Conservation (phyloP, 2,329 filamentous ascomycete genomes). For the Colletotrichum navitas region DNA sequence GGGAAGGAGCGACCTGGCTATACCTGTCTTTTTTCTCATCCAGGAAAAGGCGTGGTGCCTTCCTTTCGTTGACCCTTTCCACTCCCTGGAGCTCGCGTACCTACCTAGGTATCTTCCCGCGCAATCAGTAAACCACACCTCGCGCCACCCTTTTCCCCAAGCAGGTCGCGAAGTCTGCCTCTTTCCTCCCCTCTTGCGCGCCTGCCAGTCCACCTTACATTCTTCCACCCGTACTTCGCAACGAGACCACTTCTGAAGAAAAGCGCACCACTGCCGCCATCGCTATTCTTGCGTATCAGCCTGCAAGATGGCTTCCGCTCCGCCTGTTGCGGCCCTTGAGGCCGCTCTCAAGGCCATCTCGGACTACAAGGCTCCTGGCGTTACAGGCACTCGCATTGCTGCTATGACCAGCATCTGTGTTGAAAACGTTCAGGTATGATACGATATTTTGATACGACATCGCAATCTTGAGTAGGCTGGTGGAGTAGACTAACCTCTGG, state of each 20-base stretch:
- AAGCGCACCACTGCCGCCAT: slow-evolving; percentile 20
- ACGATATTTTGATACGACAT: slow-evolving; percentile 54
- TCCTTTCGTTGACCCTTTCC: slow-evolving; percentile 25
- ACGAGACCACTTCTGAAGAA: slow-evolving; percentile 9
- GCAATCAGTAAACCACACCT: slow-evolving; percentile 34
- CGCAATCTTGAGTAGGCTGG: slow-evolving; percentile 18
- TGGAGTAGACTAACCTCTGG: slow-evolving; percentile 46
- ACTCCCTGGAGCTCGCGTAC: slow-evolving; percentile 29
- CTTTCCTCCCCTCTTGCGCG: slow-evolving; percentile 15
- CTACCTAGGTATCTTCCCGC: slow-evolving; percentile 26
- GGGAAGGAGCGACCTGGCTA: slow-evolving; percentile 28
- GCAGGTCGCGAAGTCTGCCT: slow-evolving; percentile 9
- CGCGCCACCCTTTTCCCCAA: slow-evolving; percentile 12
- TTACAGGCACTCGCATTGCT: slow-evolving; percentile 92
- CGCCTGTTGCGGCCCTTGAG: slow-evolving; percentile 85
- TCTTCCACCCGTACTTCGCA: slow-evolving; percentile 31
- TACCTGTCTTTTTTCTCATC: slow-evolving; percentile 16
- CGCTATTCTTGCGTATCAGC: slow-evolving; percentile 24
- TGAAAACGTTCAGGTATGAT: slow-evolving; percentile 87
- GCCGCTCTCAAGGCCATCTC: slow-evolving; percentile 92
- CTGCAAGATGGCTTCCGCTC: slow-evolving; percentile 76
- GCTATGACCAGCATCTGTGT: slow-evolving; percentile 90
- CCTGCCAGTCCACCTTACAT: slow-evolving; percentile 12
- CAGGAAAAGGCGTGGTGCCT: slow-evolving; percentile 16
- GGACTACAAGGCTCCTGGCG: slow-evolving; percentile 89